Evolutionary conservation across 257 asterid genomes (phyloP).

Genomic region (Fraxinus americana): DNA sequence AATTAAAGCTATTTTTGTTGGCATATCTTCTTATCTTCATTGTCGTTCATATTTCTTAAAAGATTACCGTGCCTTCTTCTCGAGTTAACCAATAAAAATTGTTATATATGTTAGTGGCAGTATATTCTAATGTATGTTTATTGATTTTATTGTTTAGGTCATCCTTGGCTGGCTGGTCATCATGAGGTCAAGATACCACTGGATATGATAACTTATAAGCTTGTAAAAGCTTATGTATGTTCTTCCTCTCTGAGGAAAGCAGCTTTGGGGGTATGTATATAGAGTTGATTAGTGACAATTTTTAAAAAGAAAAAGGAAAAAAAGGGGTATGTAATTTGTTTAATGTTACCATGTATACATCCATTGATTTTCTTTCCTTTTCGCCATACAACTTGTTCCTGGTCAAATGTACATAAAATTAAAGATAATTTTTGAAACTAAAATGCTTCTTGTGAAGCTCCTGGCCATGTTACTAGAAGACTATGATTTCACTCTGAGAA

Average conservation of each 20-base stretch:
- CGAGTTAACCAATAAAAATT: background rate
- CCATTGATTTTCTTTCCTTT: too few species aligned
- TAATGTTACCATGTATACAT: background rate
- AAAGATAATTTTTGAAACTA: too few species aligned
- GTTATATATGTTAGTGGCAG: background rate
- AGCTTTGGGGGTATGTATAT: slow-evolving; percentile 71
- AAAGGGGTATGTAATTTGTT: background rate
- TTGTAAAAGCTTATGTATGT: slow-evolving; percentile 75
- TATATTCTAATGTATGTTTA: background rate
- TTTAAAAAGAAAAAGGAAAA: too few species aligned
- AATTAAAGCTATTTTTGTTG: background rate
- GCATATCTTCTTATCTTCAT: background rate
- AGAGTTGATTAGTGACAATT: too few species aligned
- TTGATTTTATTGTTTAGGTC: slow-evolving; percentile 55
- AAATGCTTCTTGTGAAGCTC: too few species aligned
- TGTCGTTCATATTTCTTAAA: background rate
- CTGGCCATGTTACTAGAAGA: background rate
- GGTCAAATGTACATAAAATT: too few species aligned
- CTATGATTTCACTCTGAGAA: background rate
- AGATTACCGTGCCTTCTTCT: too few species aligned
- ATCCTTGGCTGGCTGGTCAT: slow-evolving; percentile 89
- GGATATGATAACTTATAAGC: slow-evolving; percentile 84
- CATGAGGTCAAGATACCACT: slow-evolving; percentile 83
- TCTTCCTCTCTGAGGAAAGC: slow-evolving; percentile 89
- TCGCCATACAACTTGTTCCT: too few species aligned